Base-by-base conservation (phyloP, 805 yeast species). In the Wickerhamiella australiensis region DNA sequence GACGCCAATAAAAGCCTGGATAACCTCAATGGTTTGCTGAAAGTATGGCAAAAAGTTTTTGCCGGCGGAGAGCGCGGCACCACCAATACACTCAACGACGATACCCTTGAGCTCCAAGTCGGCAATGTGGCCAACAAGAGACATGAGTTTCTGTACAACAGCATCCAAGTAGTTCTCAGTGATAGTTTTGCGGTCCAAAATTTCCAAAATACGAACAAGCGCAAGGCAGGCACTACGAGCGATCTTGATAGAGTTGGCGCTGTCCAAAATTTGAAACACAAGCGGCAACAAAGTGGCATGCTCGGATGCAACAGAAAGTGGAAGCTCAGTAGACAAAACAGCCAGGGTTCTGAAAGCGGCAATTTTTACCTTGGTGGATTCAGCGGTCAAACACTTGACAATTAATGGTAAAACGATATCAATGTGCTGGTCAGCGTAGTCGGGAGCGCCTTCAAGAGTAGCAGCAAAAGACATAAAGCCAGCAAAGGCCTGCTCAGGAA, bases 21-120 rank as follows among this genome's bases (percentile, higher is more conserved):
- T 74, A 55, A 75, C 77, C 64, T 80, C 79, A 58, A 90, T 78
- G 47, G 96, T 83, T 55, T 79, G 76, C 61, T 79, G 77, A 67
- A 90, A 90, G 71, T 76, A 92, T 53, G 97, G 96, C 53, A 75
- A 71, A 68, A 85, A 92, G 36, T 83, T 75, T 59, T 80, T 80
- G 67, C 96, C 96, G 41, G 95, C 79, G 51, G 97, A 95, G 63
- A 82, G 87, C 25, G 98, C 97, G 52, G 95, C 85, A 36, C 97
- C 88, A 50, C 97, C 97, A 64, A 92, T 85, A 36, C 96, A 96
- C 49, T 95, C 84, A 52, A 92, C 96, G 15, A 70, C 65, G 13
- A 94, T 77, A 20, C 88, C 82, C 61, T 67, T 67, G 50, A 69
- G 61, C 20, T 60, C 55, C 35, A 61, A 53, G 33, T 82, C 74